These are phyloP conservation scores for Blastobotrys peoriensis DNA, from an alignment of 805 yeast genomes.

Conservation along the genomic window DNA sequence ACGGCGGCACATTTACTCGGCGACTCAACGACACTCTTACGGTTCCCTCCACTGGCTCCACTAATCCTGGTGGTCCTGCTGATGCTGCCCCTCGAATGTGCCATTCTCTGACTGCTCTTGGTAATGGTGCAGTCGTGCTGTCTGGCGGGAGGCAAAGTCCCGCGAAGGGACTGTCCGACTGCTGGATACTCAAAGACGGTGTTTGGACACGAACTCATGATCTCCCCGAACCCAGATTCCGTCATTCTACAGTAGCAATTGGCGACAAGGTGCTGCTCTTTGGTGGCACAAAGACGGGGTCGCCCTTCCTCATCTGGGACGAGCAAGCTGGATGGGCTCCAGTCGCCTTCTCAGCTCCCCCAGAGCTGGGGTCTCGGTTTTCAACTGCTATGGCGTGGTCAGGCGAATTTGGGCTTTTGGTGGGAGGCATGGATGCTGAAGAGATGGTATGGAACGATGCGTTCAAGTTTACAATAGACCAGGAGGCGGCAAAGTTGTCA, in stretches of 20 bases:
- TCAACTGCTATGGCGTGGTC: conserved; percentile 36
- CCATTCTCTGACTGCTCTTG: conserved; percentile 43
- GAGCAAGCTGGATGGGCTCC: conserved; percentile 18
- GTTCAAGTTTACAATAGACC: conserved; percentile 12
- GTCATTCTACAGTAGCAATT: conserved; percentile 42
- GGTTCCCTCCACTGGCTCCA: not conserved
- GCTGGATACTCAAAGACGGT: conserved; percentile 34
- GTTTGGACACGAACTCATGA: conserved; percentile 38
- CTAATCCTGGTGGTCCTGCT: conserved; percentile 1
- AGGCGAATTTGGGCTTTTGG: conserved; percentile 33
- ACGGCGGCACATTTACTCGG: conserved; percentile 33
- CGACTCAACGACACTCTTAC: conserved; percentile 15
- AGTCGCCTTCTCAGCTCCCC: conserved; percentile 12
- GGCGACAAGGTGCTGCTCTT: conserved; percentile 36
- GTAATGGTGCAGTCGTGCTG: conserved; percentile 32
- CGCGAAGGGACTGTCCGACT: conserved; percentile 37
- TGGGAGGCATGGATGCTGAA: conserved; percentile 30
- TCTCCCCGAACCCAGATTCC: conserved; percentile 42
- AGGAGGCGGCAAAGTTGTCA: conserved; percentile 19
- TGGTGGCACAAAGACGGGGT: conserved; percentile 40
- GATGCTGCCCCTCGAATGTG: conserved; percentile 44
- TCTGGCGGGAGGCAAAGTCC: conserved; percentile 71
- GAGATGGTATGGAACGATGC: conserved; percentile 14
- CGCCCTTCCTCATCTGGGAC: conserved; percentile 15
- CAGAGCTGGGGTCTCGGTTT: conserved; percentile 19